Evolutionary conservation across 345 rosid species (phyloP).

Genomic region (Jatropha curcas): DNA sequence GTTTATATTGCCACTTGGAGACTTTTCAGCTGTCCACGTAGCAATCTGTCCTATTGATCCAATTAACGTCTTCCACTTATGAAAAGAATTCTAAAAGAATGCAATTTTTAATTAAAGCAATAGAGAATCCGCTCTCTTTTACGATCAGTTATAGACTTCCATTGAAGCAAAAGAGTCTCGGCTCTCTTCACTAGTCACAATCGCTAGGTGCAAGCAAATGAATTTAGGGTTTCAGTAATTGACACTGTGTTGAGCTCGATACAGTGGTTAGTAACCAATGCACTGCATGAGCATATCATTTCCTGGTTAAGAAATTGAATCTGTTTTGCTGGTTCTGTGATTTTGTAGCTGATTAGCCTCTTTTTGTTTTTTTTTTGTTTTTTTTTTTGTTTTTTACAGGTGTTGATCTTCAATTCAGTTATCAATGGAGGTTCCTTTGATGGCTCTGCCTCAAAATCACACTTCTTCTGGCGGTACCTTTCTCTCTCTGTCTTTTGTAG

Average conservation of each 20-base stretch:
- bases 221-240: not conserved
- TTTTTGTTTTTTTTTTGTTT: not conserved
- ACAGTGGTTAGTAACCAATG: not conserved
- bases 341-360: not conserved
- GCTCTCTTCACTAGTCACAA: too few species aligned
- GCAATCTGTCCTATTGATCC: not conserved
- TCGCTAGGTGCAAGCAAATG: not conserved
- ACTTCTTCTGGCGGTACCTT: conserved; percentile 8
- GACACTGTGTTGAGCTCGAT: not conserved
- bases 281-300: not conserved
- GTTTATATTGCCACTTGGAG: too few species aligned
- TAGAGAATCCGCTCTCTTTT: too few species aligned
- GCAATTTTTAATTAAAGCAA: not conserved
- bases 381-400: not conserved
- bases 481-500: not conserved
- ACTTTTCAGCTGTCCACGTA: not conserved
- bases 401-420: not conserved
- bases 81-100: not conserved
- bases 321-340: not conserved
- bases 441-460: conserved; percentile 15
- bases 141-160: too few species aligned
- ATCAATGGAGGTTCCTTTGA: conserved; percentile 18
- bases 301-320: not conserved
- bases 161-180: not conserved
- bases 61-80: not conserved